Evolutionary conservation across 805 yeast species (phyloP), one percentile per base, ranked within the genome.

Genomic region (Myxozyma geophila): DNA sequence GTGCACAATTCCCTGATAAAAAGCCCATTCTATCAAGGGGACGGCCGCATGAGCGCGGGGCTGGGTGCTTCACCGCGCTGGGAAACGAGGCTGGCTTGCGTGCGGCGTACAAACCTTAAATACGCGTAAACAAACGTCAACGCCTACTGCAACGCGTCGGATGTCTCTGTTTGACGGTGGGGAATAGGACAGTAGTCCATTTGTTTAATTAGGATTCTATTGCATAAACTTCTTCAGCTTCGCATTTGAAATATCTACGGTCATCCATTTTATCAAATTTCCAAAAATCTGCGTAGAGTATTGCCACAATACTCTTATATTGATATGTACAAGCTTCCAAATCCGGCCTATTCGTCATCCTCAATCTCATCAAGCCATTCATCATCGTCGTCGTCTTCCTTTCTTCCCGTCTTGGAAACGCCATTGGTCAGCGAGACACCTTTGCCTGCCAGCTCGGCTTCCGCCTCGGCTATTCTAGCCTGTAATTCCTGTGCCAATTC

Each of bases 311-410:
- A 39, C 17, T 9, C 17, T n/a, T 17, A 8, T 21, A 48, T 46
- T 12, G 35, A 17, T 33, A 48, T 21, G 21, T 28, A 23, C 39
- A 48, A 21, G 15, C 13, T 13, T 2, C 4, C 35, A 17, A 48
- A 12, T 7, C 35, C 10, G n/a, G 15, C 19, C 19, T 37, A 46
- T 37, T 56, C 57, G 51, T 58, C 63, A 21, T 56, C 67, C n/a
- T 64, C 67, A 7, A 64, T 54, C 17, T 55, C 60, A 39, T 64
- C 67, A 40, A 64, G 52, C 67, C 67, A 64, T 43, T 50, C 67
- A 36, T 61, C 62, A 19, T 53, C 65, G 40, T 59, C 66, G 12
- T 62, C 58, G 40, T 46, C 52, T 13, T 54, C 53, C 1, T 19
- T 23, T 10, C 44, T 44, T 15, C 40, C 55, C 7, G 23, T 46